Percentiles rank a stretch among this genome's conserved stretches.
Evolutionary conservation across 345 rosid genomes (phyloP).

Genomic region (Mangifera indica): DNA sequence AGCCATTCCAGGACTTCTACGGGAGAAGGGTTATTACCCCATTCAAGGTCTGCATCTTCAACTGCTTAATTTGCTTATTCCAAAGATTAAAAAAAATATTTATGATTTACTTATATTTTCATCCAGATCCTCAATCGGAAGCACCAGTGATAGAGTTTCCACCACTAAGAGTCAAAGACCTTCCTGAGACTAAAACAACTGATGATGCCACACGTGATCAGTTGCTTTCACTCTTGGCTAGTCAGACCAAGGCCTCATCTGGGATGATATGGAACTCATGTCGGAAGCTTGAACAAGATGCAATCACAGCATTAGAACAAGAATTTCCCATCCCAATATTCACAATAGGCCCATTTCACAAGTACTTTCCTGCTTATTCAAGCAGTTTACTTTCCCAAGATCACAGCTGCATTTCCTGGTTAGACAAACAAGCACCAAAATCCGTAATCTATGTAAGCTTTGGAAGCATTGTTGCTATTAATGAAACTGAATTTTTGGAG

Average conservation of each 20-base stretch:
- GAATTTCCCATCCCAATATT: slow-evolving; percentile 25
- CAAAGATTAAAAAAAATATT: no score
- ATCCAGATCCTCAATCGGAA: slow-evolving; percentile 18
- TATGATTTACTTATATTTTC: no score
- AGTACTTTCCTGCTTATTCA: slow-evolving; percentile 23
- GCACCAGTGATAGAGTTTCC: slow-evolving; percentile 23
- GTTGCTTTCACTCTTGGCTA: slow-evolving; percentile 15
- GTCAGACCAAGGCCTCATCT: slow-evolving; percentile 18
- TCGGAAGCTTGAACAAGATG: slow-evolving; percentile 28
- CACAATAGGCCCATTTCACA: slow-evolving; percentile 45
- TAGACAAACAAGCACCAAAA: slow-evolving; percentile 29
- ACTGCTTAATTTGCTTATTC: no score
- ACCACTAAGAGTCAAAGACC: slow-evolving; percentile 32
- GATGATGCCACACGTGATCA: neutral
- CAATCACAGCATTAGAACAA: neutral
- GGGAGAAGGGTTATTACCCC: slow-evolving; percentile 35
- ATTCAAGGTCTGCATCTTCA: slow-evolving; percentile 19
- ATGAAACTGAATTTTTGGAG: slow-evolving; percentile 23
- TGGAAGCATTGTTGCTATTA: slow-evolving; percentile 31
- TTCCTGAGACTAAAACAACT: slow-evolving; percentile 14
- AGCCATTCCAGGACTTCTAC: slow-evolving; percentile 28
- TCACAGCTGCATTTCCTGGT: slow-evolving; percentile 35
- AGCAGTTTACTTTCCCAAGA: slow-evolving; percentile 29
- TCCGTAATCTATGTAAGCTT: slow-evolving; percentile 43
- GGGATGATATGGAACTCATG: slow-evolving; percentile 35